phyloP scores from a whole-genome alignment of 106 monocot genomes.

The Acanthochlamys bracteata region DNA sequence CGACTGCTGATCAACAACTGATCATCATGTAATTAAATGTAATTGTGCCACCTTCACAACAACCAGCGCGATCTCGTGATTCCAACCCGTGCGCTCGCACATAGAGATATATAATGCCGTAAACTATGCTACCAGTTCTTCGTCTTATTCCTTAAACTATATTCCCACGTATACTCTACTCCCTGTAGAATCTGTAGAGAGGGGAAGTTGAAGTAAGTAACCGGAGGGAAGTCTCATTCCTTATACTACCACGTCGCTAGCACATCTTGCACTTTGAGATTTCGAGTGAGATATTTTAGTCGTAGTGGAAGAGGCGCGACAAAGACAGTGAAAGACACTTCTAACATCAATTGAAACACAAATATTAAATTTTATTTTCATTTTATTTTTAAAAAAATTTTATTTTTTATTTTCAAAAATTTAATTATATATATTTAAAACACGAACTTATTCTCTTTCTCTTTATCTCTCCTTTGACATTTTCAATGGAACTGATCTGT shows the following conservation, averaged over 20 bases:
- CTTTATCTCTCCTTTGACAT: constrained; percentile 1
- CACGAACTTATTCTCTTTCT: background rate
- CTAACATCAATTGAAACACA: no score
- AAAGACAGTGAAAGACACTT: background rate
- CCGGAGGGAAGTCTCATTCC: no score
- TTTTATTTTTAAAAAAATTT: no score
- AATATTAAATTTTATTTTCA: no score
- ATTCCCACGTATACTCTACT: no score
- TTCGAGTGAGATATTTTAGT: background rate
- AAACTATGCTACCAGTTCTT: background rate
- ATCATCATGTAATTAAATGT: no score
- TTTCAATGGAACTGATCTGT: background rate
- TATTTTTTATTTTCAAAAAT: no score
- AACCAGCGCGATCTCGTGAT: background rate
- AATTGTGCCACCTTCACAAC: background rate
- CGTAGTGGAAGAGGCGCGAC: background rate
- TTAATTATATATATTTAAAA: background rate
- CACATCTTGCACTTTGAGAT: background rate
- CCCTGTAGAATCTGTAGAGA: no score
- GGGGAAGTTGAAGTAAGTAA: no score
- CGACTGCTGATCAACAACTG: background rate
- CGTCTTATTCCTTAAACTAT: background rate
- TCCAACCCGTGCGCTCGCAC: background rate
- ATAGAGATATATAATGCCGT: no score
- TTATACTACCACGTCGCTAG: background rate